phyloP scores from a whole-genome alignment of 1,284 basidiomycete genomes.

The Sporisorium iseilematis-ciliati region DNA sequence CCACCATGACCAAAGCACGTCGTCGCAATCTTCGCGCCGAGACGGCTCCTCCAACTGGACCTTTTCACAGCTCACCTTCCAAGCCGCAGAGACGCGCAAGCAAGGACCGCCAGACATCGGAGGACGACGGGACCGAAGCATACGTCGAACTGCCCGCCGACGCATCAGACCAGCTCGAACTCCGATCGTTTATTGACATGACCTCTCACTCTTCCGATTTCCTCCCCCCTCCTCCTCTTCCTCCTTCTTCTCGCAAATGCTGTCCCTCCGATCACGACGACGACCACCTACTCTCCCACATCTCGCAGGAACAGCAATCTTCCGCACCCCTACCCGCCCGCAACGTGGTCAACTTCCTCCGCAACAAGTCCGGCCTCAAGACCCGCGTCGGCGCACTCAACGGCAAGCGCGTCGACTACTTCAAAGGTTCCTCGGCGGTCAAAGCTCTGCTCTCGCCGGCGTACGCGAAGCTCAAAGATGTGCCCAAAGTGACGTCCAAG shows the following conservation, averaged over 20 bases:
- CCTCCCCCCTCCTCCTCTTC: conserved; percentile 2
- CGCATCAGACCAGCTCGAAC: conserved; percentile 18
- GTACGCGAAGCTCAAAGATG: conserved; percentile 85
- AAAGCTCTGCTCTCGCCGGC: conserved; percentile 91
- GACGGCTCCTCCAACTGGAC: conserved; percentile 2
- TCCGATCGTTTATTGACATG: conserved; percentile 38
- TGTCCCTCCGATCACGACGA: conserved; percentile 64
- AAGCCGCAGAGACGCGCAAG: neutral
- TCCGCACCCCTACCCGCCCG: conserved; percentile 57
- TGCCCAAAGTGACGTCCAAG: conserved; percentile 75
- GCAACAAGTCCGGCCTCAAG: conserved; percentile 80
- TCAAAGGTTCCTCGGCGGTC: conserved; percentile 81
- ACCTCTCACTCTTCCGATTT: conserved; percentile 28
- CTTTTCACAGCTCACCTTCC: neutral
- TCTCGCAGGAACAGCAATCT: conserved; percentile 64
- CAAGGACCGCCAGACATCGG: neutral
- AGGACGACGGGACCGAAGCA: neutral
- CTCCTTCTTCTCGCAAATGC: conserved; percentile 33
- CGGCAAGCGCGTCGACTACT: conserved; percentile 96
- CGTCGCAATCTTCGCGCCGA: conserved; percentile 34
- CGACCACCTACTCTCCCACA: neutral
- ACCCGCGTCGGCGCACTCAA: conserved; percentile 88
- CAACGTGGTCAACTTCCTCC: conserved; percentile 64
- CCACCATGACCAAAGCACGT: conserved; percentile 32
- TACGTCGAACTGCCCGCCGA: conserved; percentile 12